Percentiles rank a stretch among this genome's conserved stretches.
Evolutionary conservation across 2,329 filamentous ascomycete genomes (phyloP).

Genomic region (Septoria petroselini): DNA sequence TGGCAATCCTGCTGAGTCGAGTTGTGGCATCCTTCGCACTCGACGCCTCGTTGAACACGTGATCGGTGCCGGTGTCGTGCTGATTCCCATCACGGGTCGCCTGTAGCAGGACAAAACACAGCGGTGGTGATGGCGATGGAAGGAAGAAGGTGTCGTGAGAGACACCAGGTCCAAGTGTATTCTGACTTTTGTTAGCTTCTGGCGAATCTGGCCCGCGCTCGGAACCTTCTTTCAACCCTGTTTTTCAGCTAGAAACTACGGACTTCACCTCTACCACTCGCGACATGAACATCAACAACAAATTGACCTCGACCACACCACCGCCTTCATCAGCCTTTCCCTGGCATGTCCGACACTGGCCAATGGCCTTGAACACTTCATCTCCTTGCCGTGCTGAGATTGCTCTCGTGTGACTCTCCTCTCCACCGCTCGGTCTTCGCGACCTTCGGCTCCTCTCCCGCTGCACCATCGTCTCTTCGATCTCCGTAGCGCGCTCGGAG

Average conservation of each 20-base stretch:
- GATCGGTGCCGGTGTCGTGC: too few species aligned
- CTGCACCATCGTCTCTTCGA: slow-evolving; percentile 14
- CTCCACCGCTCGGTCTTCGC: slow-evolving; percentile 5
- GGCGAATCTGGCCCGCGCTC: neutral
- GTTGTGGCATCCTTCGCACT: neutral
- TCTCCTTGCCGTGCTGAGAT: neutral
- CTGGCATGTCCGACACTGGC: neutral
- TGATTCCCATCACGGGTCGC: too few species aligned
- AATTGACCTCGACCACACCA: neutral
- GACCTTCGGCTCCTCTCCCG: slow-evolving; percentile 23
- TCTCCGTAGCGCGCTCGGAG: slow-evolving; percentile 24
- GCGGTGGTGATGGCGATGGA: too few species aligned
- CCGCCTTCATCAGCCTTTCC: neutral
- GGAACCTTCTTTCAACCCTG: neutral
- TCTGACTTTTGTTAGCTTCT: too few species aligned
- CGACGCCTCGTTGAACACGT: neutral
- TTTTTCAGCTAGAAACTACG: neutral
- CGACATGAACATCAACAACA: neutral
- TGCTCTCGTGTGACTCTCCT: neutral
- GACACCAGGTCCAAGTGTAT: too few species aligned
- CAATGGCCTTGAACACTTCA: neutral
- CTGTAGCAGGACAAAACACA: too few species aligned
- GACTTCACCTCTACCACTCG: slow-evolving; percentile 1
- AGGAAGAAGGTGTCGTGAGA: too few species aligned
- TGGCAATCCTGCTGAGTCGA: neutral